Evolutionary conservation across 768 basidiomycete species (phyloP).

Genomic region (Suillus ampliporus): DNA sequence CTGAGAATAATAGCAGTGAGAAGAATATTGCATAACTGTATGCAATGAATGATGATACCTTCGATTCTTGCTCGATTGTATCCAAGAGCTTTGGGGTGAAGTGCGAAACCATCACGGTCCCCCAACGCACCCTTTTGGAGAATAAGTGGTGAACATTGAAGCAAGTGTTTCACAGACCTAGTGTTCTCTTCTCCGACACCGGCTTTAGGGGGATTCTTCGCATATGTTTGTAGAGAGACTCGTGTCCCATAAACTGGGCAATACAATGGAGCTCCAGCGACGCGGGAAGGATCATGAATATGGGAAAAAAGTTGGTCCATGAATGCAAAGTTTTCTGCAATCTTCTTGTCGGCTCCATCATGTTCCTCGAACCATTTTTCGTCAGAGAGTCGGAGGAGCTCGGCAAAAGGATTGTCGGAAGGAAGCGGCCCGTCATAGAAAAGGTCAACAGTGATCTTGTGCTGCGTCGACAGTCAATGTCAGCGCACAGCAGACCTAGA

Average conservation of each 20-base stretch:
- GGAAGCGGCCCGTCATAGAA: conserved; percentile 17
- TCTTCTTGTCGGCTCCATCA: not conserved
- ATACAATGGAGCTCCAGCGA: not conserved
- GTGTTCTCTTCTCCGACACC: conserved; percentile 1
- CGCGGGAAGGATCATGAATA: not conserved
- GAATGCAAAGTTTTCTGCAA: conserved; percentile 6
- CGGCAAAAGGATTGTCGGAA: conserved; percentile 7
- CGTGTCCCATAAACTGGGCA: not conserved
- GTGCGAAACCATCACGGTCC: conserved; percentile 22
- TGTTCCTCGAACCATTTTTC: conserved; percentile 4
- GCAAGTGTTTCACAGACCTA: not conserved
- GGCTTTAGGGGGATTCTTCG: not conserved
- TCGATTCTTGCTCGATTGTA: not conserved
- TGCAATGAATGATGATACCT: not conserved
- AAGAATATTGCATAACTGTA: not conserved
- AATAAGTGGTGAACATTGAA: not conserved
- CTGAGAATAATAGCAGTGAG: conserved; percentile 11
- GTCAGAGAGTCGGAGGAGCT: conserved; percentile 1
- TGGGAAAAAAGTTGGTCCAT: conserved; percentile 5
- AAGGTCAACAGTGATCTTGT: conserved; percentile 11
- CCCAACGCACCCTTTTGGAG: conserved; percentile 14
- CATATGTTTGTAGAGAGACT: not conserved
- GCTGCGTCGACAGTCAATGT: not conserved
- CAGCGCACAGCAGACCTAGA: not conserved
- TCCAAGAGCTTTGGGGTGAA: conserved; percentile 20